Evolutionary conservation across 768 basidiomycete species (phyloP).

Genomic region (Hericium alpestre): DNA sequence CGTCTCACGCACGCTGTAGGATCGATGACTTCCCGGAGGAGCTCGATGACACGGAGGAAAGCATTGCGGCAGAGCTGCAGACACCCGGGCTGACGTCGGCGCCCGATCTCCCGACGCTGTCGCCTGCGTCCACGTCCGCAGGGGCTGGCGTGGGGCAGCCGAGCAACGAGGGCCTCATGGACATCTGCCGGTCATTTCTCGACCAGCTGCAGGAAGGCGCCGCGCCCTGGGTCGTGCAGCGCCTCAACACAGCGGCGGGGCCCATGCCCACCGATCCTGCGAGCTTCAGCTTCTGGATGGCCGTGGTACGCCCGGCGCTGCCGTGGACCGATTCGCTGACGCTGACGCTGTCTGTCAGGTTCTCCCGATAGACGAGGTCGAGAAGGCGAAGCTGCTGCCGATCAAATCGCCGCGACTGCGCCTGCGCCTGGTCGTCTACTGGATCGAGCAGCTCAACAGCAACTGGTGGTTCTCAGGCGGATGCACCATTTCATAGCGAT

Average conservation of each 20-base stretch:
- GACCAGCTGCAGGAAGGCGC: conserved; percentile 53
- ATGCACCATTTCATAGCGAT: conserved; percentile 41
- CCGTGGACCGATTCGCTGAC: neutral
- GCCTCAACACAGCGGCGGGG: conserved; percentile 71
- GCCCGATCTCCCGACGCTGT: neutral
- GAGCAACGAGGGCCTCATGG: conserved; percentile 28
- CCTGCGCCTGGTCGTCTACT: conserved; percentile 78
- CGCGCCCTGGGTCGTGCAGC: conserved; percentile 90
- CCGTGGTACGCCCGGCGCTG: conserved; percentile 36
- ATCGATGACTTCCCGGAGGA: conserved; percentile 13
- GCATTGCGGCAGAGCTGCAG: neutral
- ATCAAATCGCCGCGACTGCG: conserved; percentile 70
- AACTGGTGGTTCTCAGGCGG: conserved; percentile 51
- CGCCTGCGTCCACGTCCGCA: neutral
- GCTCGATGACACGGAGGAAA: conserved; percentile 3
- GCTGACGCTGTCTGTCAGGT: conserved; percentile 25
- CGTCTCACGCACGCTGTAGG: conserved; percentile 10
- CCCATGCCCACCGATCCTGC: conserved; percentile 62
- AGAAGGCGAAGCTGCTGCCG: conserved; percentile 79
- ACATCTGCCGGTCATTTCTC: conserved; percentile 50
- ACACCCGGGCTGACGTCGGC: conserved; percentile 1
- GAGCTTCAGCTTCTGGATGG: conserved; percentile 84
- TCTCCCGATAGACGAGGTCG: conserved; percentile 83
- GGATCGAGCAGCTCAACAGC: conserved; percentile 75
- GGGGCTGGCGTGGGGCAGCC: neutral